Base-by-base conservation (phyloP, 768 basidiomycete genomes). In the Russula foetens region DNA sequence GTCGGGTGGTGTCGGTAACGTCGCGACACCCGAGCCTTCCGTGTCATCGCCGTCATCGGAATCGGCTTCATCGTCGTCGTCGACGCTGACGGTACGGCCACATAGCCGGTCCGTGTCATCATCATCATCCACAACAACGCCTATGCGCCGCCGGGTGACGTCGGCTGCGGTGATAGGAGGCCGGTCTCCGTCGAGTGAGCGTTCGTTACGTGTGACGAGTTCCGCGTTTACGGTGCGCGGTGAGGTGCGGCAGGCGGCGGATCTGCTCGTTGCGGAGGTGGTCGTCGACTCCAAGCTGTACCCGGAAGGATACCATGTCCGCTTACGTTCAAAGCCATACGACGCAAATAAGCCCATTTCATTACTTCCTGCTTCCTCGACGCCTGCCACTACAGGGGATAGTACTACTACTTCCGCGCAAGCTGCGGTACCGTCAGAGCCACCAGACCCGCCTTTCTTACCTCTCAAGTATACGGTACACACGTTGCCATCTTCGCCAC, bases 221-320 rank as follows among this genome's bases (percentile, higher is more conserved):
- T 82, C 84, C 9, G 81, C 80, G 31, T 86, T 88, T 67, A 85
- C 81, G 3, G 58, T 77, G 48, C 84, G 82, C 51, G 84, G 83
- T 43, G 84, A 85, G 66, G 77, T 85, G 59, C 79, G 77, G 57
- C 76, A 79, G 46, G 73, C 77, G n/a, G 78, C 79, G 53, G 91
- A 96, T 70, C 72, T 92, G 48, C 72, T 92, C 21, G 82, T 93
- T 19, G 82, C 82, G 2, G 93, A 96, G 72, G 69, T 93, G 31
- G 81, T 92, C 28, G 78, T 92, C 28, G 91, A 94, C 72, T 84
- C 88, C 56, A 88, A 86, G 70, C 75, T 90, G 59, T 93, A 89
- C 72, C 82, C 86, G 0, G 78, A 80, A 44, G 90, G 90, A n/a
- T 92, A 90, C 63, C 75, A 79, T 28, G 76, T 89, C 28, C 63